Evolutionary conservation across 257 asterid species (phyloP), one percentile per base, ranked within the genome.

Genomic region (Penstemon eatonii): DNA sequence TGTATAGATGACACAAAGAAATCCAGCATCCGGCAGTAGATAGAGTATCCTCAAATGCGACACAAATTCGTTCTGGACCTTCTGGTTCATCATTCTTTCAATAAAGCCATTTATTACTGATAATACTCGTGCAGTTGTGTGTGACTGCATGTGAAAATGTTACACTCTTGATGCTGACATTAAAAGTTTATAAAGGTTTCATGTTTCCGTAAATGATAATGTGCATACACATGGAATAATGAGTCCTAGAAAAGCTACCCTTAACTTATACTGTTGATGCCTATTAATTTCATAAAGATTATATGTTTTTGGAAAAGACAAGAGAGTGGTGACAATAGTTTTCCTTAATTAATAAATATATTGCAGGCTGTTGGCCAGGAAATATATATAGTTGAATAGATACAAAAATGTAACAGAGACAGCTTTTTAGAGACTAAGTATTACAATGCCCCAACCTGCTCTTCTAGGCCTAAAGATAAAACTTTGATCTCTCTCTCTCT

Each of bases 1-100:
- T 68, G 12, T 57, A 37, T 37, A 46, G 15, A 57, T 57, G 66
- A 56, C 7, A 2, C 65, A 11, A 11, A n/a, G 50, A 6, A 41
- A 39, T 58, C 60, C 56, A 60, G 54, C 54, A 39, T 37, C 41
- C 53, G 58, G 67, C 74, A 18, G 51, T 15, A 25, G 33, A 25
- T 46, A 3, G 13, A 46, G 11, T 7, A 37, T 43, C 7, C 60
- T 5, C 7, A 18, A 25, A 19, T 7, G 65, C 3, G 72, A 67
- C 56, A 56, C 43, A 41, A 36, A 9, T 0, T 1, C 33, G 5
- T 25, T 63, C 3, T 12, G 46, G 36, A 63, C n/a, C 33, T 25
- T 25, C 33, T 25, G 33, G 33, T 25, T 25, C 33, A 25, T 25
- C 33, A 25, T 25, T 25, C 33, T 25, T 1, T 25, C 33, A 25